These are phyloP conservation scores for Sugiyamaella americana DNA, from an alignment of 805 yeast genomes.

Conservation along the genomic window DNA sequence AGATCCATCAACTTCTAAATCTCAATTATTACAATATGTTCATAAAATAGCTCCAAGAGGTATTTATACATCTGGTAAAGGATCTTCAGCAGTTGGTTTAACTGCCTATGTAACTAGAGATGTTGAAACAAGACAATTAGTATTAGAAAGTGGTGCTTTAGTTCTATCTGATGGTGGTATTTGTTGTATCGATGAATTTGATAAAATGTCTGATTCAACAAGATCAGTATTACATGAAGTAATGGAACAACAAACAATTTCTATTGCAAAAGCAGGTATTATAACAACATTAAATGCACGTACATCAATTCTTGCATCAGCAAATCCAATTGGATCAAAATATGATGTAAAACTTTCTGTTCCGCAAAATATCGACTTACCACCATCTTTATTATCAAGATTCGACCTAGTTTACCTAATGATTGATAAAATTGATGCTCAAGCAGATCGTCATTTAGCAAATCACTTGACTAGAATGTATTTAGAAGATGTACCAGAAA, in stretches of 20 bases:
- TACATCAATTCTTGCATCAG: slow-evolving; percentile 92
- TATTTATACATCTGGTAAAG: slow-evolving; percentile 96
- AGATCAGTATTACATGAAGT: slow-evolving; percentile 96
- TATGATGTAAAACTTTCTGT: slow-evolving; percentile 95
- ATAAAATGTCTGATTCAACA: slow-evolving; percentile 92
- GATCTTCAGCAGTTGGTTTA: slow-evolving; percentile 97
- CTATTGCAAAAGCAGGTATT: slow-evolving; percentile 97
- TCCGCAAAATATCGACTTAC: slow-evolving; percentile 89
- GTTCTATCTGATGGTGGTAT: slow-evolving; percentile 97
- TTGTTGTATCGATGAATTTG: slow-evolving; percentile 98
- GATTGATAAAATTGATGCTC: slow-evolving; percentile 87
- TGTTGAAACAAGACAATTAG: slow-evolving; percentile 86
- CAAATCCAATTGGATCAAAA: slow-evolving; percentile 93
- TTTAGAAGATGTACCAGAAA: slow-evolving; percentile 57
- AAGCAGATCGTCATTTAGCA: slow-evolving; percentile 78
- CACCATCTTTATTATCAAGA: slow-evolving; percentile 92
- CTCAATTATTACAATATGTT: slow-evolving; percentile 89
- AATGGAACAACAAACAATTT: slow-evolving; percentile 98
- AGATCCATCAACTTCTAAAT: slow-evolving; percentile 96
- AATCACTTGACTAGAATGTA: slow-evolving; percentile 78
- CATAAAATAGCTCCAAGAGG: slow-evolving; percentile 98
- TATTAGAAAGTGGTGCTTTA: slow-evolving; percentile 91
- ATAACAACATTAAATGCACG: slow-evolving; percentile 95
- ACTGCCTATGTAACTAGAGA: slow-evolving; percentile 97
- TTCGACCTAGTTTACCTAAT: slow-evolving; percentile 91